Evolutionary conservation across 2,329 filamentous ascomycete genomes (phyloP), one percentile per base, ranked within the genome.

Genomic region (Sarocladium brachiariae): DNA sequence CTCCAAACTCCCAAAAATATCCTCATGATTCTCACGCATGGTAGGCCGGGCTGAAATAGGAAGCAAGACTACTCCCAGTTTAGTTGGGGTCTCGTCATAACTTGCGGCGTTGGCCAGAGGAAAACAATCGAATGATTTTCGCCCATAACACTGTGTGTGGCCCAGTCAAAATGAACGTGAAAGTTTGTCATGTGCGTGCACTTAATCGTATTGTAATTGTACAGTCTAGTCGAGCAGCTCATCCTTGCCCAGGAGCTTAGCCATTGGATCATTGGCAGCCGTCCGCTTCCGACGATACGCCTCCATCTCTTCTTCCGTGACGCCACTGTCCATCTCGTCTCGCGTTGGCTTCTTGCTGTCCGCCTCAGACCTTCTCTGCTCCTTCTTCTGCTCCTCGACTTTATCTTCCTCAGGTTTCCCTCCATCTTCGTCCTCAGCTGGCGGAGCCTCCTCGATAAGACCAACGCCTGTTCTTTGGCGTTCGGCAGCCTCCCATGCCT

Each of bases 231-330:
- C 19, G 55, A 80, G 64, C 56, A 87, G 64, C 59, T 87, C 81
- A 62, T 90, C 86, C 63, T 82, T 87, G 21, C 86, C 87, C 41
- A 95, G 66, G 58, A 89, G 81, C 5, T 81, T 83, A 1, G 89
- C 87, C 91, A 96, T 96, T 0, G 91, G 91, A 70, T 96, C 91
- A 55, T 89, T 80, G 1, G 84, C 82, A 24, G 81, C 82, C 49
- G 81, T 79, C 56, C 84, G 77, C 64, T 89, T 91, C 57, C 81
- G 79, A 59, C 89, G 81, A 65, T 95, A 96, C 53, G 86, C 83
- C 52, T 96, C 91, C 71, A 96, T 78, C 57, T 96, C 89, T 51
- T 86, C 87, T 62, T 95, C 89, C 0, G 84, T 84, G 11, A 93
- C 77, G 1, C 86, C 87, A 19, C 80, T 81, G 59, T 86, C 81